Conservation (phyloP, 1,284 basidiomycete species). For the Xerocomus minutiporus region DNA sequence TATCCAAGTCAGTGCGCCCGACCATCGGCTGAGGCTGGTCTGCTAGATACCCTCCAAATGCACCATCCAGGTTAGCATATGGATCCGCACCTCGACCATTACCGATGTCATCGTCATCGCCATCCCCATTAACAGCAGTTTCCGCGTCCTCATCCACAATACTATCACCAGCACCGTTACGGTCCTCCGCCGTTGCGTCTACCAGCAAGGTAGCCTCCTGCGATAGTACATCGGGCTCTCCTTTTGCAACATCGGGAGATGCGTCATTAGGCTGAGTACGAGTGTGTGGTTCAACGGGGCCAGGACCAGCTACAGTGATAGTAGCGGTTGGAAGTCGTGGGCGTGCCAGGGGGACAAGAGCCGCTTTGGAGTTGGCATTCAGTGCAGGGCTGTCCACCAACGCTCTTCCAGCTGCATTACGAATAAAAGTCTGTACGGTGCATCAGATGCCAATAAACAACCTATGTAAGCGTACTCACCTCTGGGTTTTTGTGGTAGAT, state of each 20-base stretch:
- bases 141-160: conserved; percentile 15
- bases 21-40: conserved; percentile 60
- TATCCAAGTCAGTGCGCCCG: conserved; percentile 38
- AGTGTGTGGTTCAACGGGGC: conserved; percentile 50
- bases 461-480: conserved; percentile 39
- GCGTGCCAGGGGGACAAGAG: conserved; percentile 59
- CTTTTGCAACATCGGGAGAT: conserved; percentile 19
- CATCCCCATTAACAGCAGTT: conserved; percentile 17
- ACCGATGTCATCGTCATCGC: conserved; percentile 35
- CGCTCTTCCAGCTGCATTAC: conserved; percentile 69
- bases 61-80: conserved; percentile 69
- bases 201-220: conserved; percentile 10
- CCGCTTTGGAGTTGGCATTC: conserved; percentile 67
- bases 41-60: conserved; percentile 63
- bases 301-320: conserved; percentile 60
- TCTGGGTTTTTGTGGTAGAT: conserved; percentile 89
- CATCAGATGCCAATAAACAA: conserved; percentile 11
- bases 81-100: conserved; percentile 47
- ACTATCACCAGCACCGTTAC: neutral
- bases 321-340: conserved; percentile 45
- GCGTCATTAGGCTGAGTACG: conserved; percentile 21
- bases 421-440: conserved; percentile 71
- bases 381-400: conserved; percentile 74
- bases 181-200: neutral
- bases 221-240: conserved; percentile 9